These are phyloP conservation scores for Taphrina betulina DNA, from an alignment of 1,139 yeast genomes.

Conservation along the genomic window DNA sequence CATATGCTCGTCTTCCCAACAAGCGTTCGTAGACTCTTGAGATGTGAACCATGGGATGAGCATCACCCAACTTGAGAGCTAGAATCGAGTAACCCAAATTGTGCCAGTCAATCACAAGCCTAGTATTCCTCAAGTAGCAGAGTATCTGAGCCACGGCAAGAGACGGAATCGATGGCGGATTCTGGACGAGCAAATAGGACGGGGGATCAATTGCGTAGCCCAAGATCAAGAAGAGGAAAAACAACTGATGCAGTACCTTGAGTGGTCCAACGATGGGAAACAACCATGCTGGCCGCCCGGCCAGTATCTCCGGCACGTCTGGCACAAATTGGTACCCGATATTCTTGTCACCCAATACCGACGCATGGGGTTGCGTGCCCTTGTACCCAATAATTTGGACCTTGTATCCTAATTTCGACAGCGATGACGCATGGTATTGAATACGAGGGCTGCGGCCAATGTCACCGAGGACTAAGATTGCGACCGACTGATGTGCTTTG, in stretches of 20 bases:
- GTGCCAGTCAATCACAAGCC: slow-evolving; percentile 91
- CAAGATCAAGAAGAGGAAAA: slow-evolving; percentile 15
- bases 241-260: slow-evolving; percentile 59
- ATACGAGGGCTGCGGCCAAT: slow-evolving; percentile 94
- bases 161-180: slow-evolving; percentile 91
- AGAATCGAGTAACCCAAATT: slow-evolving; percentile 85
- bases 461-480: slow-evolving; percentile 86
- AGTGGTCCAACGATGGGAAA: slow-evolving; percentile 58
- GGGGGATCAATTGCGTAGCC: slow-evolving; percentile 31
- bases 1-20: slow-evolving; percentile 62
- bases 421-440: slow-evolving; percentile 83
- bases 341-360: slow-evolving; percentile 39
- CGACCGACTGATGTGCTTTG: slow-evolving; percentile 45
- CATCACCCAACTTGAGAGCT: slow-evolving; percentile 57
- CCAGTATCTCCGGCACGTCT: slow-evolving; percentile 42
- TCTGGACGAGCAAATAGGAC: slow-evolving; percentile 59
- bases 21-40: slow-evolving; percentile 58
- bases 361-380: slow-evolving; percentile 49
- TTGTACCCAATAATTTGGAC: slow-evolving; percentile 86
- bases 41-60: slow-evolving; percentile 62
- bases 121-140: slow-evolving; percentile 57
- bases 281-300: slow-evolving; percentile 46
- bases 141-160: slow-evolving; percentile 61
- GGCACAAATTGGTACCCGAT: slow-evolving; percentile 41
- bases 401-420: slow-evolving; percentile 64